Evolutionary conservation across 306 rosid species (phyloP).

Genomic region (Fagus crenata): DNA sequence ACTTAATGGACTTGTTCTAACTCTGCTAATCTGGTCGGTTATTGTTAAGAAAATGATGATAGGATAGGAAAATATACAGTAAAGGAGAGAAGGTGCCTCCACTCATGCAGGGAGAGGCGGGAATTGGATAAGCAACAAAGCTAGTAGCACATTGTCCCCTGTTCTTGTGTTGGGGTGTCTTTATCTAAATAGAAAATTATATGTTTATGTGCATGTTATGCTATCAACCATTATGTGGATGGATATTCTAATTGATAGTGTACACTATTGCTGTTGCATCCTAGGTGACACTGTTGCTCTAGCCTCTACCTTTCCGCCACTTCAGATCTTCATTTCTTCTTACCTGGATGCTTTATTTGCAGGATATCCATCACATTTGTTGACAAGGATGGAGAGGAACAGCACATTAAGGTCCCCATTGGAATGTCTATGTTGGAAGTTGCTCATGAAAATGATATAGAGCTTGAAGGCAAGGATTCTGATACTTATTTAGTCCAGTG

Average conservation of each 20-base stretch:
- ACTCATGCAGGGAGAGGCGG: too few species aligned
- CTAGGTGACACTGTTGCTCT: neutral
- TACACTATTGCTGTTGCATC: neutral
- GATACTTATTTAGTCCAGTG: conserved; percentile 5
- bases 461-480: conserved; percentile 80
- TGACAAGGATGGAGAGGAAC: conserved; percentile 82
- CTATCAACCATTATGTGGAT: neutral
- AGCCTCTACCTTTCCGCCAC: neutral
- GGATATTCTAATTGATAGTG: neutral
- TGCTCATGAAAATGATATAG: conserved; percentile 91
- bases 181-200: too few species aligned
- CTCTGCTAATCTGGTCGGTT: too few species aligned
- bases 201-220: neutral
- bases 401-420: conserved; percentile 64
- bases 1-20: too few species aligned
- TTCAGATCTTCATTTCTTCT: conserved; percentile 25
- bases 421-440: conserved; percentile 98
- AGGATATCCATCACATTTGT: conserved; percentile 94
- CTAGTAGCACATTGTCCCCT: too few species aligned
- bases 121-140: too few species aligned
- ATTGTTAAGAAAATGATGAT: too few species aligned
- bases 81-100: too few species aligned
- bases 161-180: too few species aligned
- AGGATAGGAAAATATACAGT: too few species aligned
- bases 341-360: conserved; percentile 34